Conservation (phyloP, 305 asterid species). For the Fraxinus ornus region DNA sequence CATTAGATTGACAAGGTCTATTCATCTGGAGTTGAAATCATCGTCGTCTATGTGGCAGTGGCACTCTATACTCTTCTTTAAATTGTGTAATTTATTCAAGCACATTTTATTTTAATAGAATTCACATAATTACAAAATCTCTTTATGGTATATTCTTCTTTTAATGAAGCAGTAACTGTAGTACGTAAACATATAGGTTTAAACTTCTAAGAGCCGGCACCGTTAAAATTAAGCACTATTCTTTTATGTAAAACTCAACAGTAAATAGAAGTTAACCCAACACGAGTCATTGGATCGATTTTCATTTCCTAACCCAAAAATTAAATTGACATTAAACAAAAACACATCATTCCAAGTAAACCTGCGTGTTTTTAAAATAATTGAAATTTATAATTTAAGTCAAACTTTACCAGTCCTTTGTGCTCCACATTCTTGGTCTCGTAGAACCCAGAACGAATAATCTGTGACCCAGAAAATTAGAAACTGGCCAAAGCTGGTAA, state of each 20-base stretch:
- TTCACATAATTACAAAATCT: background rate
- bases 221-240: background rate
- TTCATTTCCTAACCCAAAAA: background rate
- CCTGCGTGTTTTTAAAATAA: background rate
- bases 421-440: conserved; percentile 80
- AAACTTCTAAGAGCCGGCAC: background rate
- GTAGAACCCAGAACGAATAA: conserved; percentile 74
- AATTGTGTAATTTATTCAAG: background rate
- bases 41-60: background rate
- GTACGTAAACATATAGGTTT: background rate
- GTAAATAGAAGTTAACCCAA: background rate
- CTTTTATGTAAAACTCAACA: background rate
- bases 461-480: conserved; percentile 38
- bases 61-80: background rate
- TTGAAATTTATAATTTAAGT: background rate
- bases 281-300: background rate
- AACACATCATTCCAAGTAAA: background rate
- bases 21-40: background rate
- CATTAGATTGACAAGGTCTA: background rate
- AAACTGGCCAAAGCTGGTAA: background rate
- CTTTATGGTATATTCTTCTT: background rate
- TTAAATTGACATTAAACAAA: background rate
- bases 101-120: background rate
- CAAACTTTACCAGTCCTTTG: conserved; percentile 66
- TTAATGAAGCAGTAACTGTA: background rate